These are phyloP conservation scores for Claviceps digitariae DNA, from an alignment of 2,329 filamentous ascomycete genomes.

Conservation along the genomic window DNA sequence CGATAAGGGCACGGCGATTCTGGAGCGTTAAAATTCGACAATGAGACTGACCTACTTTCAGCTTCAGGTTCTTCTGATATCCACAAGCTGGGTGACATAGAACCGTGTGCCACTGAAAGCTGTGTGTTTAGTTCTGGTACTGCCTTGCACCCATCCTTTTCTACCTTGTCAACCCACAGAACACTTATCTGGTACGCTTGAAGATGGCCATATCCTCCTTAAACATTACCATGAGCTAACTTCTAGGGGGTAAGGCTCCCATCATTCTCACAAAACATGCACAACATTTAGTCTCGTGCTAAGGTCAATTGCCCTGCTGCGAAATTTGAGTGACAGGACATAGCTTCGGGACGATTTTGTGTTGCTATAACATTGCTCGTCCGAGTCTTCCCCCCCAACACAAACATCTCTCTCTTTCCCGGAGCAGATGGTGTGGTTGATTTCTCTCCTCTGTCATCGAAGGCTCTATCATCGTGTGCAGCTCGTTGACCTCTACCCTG, in stretches of 20 bases:
- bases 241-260: constrained; percentile 9
- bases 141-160: neutral
- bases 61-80: constrained; percentile 2
- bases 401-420: neutral
- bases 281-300: neutral
- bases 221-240: constrained; percentile 10
- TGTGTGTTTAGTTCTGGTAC: neutral
- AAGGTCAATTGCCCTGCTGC: neutral
- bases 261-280: constrained; percentile 7
- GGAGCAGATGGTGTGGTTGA: neutral
- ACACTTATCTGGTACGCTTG: constrained; percentile 4
- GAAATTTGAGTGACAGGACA: neutral
- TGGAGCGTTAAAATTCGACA: neutral
- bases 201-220: constrained; percentile 13
- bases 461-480: neutral
- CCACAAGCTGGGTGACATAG: constrained; percentile 6
- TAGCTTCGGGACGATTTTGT: neutral
- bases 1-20: neutral
- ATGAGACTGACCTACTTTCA: constrained; percentile 2
- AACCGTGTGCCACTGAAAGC: constrained; percentile 6
- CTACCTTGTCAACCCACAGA: neutral
- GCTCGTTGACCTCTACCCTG: neutral
- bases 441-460: neutral
- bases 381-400: neutral
- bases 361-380: neutral